Evolutionary conservation across 1,284 basidiomycete species (phyloP).

Genomic region (Takashimella koratensis): DNA sequence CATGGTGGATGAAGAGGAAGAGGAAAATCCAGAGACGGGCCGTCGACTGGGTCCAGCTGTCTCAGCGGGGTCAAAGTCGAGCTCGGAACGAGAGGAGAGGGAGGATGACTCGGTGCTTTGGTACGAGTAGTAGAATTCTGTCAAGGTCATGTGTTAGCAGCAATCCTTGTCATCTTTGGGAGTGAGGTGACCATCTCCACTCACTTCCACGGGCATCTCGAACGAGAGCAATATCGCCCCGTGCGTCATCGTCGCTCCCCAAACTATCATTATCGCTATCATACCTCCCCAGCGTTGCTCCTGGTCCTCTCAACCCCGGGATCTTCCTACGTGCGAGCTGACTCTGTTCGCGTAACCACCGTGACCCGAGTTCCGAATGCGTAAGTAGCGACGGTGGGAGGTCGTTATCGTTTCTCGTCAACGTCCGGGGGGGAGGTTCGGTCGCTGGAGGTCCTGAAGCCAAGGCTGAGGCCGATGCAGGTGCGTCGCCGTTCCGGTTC

Average conservation of each 20-base stretch:
- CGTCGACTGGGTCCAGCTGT: not conserved
- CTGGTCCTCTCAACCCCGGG: conserved; percentile 10
- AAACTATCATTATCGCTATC: conserved; percentile 38
- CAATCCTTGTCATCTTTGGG: not conserved
- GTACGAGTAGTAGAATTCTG: conserved; percentile 50
- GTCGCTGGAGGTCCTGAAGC: not conserved
- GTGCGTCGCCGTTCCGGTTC: too few species aligned
- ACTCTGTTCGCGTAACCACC: conserved; percentile 80
- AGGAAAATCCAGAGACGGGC: conserved; percentile 9
- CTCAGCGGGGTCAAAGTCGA: conserved; percentile 8
- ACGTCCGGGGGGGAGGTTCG: not conserved
- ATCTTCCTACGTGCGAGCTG: conserved; percentile 45
- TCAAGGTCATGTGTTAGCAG: conserved; percentile 1
- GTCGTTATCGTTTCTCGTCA: conserved; percentile 1
- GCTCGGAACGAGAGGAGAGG: conserved; percentile 23
- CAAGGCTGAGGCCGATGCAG: not conserved
- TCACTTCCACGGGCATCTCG: conserved; percentile 46
- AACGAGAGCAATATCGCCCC: conserved; percentile 41
- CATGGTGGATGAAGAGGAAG: conserved; percentile 22
- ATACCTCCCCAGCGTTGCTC: conserved; percentile 15
- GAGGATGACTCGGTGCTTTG: conserved; percentile 34
- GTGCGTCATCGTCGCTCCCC: conserved; percentile 38
- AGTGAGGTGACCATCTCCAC: too few species aligned
- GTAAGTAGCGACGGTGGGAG: conserved; percentile 32
- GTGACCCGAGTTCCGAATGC: conserved; percentile 60